Evolutionary conservation across 768 basidiomycete species (phyloP).

Genomic region (Trametes cinnabarina): DNA sequence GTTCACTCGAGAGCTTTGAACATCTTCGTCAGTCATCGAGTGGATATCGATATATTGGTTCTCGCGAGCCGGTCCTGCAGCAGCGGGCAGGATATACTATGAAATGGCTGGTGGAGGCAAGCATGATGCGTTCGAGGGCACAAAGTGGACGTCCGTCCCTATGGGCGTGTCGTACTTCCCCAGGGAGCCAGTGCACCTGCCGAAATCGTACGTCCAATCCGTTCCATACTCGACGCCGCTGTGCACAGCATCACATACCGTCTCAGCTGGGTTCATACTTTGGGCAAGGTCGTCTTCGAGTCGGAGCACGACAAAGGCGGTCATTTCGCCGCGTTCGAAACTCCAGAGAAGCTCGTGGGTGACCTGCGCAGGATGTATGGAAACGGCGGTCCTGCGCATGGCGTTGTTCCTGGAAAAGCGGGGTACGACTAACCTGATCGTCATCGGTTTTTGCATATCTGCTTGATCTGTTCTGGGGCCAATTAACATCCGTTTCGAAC

Average conservation of each 20-base stretch:
- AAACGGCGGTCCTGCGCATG: constrained; percentile 27
- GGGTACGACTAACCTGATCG: constrained; percentile 18
- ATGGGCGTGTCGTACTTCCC: constrained; percentile 34
- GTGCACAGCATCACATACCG: no score
- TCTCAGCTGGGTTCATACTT: constrained; percentile 25
- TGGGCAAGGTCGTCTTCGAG: constrained; percentile 29
- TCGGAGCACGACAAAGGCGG: constrained; percentile 26
- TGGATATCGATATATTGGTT: constrained; percentile 40
- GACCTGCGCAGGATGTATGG: constrained; percentile 31
- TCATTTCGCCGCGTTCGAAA: constrained; percentile 30
- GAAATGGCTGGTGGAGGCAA: constrained; percentile 20
- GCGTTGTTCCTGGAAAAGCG: constrained; percentile 18
- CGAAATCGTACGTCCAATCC: constrained; percentile 20
- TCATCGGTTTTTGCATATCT: no score
- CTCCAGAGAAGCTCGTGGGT: constrained; percentile 24
- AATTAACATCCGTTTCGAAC: no score
- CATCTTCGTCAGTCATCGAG: constrained; percentile 31
- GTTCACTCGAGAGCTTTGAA: background rate
- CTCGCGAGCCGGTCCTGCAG: constrained; percentile 33
- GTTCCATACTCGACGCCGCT: background rate
- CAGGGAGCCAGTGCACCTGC: constrained; percentile 22
- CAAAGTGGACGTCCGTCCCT: constrained; percentile 21
- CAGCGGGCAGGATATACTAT: constrained; percentile 33
- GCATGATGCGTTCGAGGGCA: background rate
- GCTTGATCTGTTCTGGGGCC: no score